Evolutionary conservation across 2,329 filamentous ascomycete species (phyloP), one percentile per base, ranked within the genome.

Genomic region (Cordyceps militaris): DNA sequence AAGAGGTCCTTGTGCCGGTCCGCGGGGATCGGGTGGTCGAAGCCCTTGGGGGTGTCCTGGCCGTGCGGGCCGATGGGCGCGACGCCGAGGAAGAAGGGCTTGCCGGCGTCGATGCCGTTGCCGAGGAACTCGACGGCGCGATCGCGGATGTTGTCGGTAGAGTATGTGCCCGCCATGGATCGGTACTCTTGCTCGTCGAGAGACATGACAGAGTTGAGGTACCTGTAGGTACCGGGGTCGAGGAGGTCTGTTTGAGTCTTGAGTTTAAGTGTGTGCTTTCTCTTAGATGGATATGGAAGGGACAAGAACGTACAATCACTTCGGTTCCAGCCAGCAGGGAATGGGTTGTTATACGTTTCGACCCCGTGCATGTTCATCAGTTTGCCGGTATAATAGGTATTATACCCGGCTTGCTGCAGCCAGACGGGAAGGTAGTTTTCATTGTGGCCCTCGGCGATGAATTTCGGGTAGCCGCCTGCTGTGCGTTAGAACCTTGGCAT

Each of bases 361-460:
- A 80, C 73, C 0, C 74, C 80, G 53, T 88, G 85, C 0, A 78
- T 75, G 62, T 90, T 90, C 71, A 87, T 86, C 4, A 89, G 73
- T 66, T 91, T 90, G n/a, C 85, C 87, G 0, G 81, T 82, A 63
- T 89, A 90, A 65, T 87, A 89, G 0, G 86, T 89, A 62, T 82
- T 81, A 66, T 89, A 89, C 0, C 85, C 86, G 0, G 80, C 81
- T 4, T 79, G 68, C 62, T 88, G 84, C n/a, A 91, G 70, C 86
- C 87, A 90, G 0, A 89, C 67, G 0, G 86, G 87, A 0, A 90
- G 76, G 60, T 86, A 89, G 36, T 85, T 79, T 1, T 85, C 78
- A 59, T 89, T 88, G 60, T 83, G 76, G 0, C 86, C 86, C 54
- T 86, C 76, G 3, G 73, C 72, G 14, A 89, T 71, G 57, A 89